Conservation (phyloP, 306 rosid genomes). For the Rosa persica region DNA sequence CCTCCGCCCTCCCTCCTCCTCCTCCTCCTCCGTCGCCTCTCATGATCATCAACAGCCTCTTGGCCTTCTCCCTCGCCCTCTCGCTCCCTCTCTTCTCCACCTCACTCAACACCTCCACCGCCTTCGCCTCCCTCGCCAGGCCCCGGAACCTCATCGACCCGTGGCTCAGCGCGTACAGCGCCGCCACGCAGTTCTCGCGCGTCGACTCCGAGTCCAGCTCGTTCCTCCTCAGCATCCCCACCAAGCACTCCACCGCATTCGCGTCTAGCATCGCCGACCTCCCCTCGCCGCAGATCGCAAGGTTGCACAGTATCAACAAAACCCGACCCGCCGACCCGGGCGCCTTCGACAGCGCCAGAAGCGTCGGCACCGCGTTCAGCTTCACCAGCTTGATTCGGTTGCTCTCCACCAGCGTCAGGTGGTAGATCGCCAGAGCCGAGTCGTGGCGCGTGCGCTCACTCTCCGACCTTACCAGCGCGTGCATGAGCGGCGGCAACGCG, state of each 20-base stretch:
- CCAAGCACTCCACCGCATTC: conserved; percentile 65
- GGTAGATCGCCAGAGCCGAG: conserved; percentile 83
- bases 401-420: conserved; percentile 62
- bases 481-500: conserved; percentile 75
- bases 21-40: conserved; percentile 47
- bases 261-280: conserved; percentile 79
- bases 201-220: conserved; percentile 66
- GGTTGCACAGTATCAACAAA: conserved; percentile 66
- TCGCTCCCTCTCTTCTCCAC: conserved; percentile 77
- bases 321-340: conserved; percentile 52
- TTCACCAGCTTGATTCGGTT: conserved; percentile 80
- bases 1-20: conserved; percentile 31
- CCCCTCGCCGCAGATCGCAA: conserved; percentile 66
- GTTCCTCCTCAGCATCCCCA: conserved; percentile 48
- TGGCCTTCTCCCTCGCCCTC: conserved; percentile 81
- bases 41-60: conserved; percentile 64
- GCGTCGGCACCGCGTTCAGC: conserved; percentile 58
- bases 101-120: conserved; percentile 66
- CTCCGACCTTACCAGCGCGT: conserved; percentile 64
- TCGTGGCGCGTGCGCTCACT: conserved; percentile 73
- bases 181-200: conserved; percentile 85
- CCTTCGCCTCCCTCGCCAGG: conserved; percentile 79
- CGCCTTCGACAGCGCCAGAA: conserved; percentile 44
- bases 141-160: conserved; percentile 82
- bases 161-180: conserved; percentile 71